Base-by-base conservation (phyloP, 441 rosid species). In the Populus hybrid region DNA sequence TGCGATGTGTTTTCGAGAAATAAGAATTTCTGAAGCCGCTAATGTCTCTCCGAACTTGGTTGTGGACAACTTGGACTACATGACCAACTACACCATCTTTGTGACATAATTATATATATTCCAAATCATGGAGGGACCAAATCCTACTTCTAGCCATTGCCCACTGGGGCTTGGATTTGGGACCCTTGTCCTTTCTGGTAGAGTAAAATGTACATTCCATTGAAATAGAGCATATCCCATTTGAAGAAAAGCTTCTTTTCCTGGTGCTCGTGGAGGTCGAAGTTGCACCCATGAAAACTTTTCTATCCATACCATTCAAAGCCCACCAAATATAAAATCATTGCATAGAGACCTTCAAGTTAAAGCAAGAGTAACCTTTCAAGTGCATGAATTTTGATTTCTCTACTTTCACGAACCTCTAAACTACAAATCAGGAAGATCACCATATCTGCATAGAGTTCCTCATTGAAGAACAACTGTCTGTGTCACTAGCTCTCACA, bases 81-180 rank as follows among this genome's bases (percentile, higher is more conserved):
- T 16, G 32, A 57, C 11, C 69, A 35, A 4, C 4, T 34, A 10
- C 30, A 18, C 59, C 67, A 40, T 77, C 75, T 38, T 59, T 71
- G 20, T 59, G 11, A 32, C 74, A 20, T 6, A 34, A 50, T 38
- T 36, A 36, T 73, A 1, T 53, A 46, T 75, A 46, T 75, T 30
- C 30, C 20, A 21, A 20, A 53, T 53, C 73, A 70, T 23, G 61
- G 30, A 71, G 64, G 75, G 66, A 64, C 65, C 71, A 30, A 42
- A 71, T 65, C 67, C 80, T 42, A 11, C 64, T 71, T 65, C 21
- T 24, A 64, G 71, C 71, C 71, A 34, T 10, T 69, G 18, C 30
- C 35, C 66, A 28, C 3, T 59, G 28, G 70, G 46, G 28, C 80
- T 71, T 70, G 67, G 46, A n/a, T 42, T 30, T 63, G 80, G 70